phyloP scores from a whole-genome alignment of 345 rosid genomes.

The Nephelium lappaceum region DNA sequence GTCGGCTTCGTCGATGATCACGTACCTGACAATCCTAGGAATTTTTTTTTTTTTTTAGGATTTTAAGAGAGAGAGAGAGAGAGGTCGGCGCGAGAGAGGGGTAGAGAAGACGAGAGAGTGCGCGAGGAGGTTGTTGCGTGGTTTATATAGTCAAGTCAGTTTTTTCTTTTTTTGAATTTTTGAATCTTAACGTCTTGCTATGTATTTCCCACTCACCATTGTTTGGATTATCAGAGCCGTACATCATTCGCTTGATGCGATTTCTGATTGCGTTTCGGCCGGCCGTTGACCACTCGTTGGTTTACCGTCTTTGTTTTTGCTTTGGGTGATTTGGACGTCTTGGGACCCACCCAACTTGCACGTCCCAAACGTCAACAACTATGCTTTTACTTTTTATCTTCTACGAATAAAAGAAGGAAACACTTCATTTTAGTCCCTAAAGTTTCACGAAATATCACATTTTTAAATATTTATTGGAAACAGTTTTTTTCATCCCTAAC shows the following conservation, averaged over 20 bases:
- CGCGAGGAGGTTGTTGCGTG: background rate
- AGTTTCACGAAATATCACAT: no score
- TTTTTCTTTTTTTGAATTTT: constrained; percentile 22
- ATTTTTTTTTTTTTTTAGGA: no score
- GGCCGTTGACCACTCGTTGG: background rate
- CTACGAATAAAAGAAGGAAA: no score
- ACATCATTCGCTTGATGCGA: background rate
- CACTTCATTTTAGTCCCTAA: no score
- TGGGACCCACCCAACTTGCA: background rate
- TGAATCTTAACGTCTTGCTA: constrained; percentile 32
- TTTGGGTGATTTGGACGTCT: background rate
- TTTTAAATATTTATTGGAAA: no score
- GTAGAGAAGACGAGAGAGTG: background rate
- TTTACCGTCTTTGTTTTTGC: no score
- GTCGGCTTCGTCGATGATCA: no score
- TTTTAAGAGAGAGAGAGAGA: background rate
- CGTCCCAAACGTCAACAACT: background rate
- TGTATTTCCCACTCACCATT: constrained; percentile 14
- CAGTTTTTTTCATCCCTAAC: no score
- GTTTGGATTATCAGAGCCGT: constrained; percentile 4
- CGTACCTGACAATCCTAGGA: no score
- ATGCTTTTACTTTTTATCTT: background rate
- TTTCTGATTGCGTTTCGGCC: background rate
- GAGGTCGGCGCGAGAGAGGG: background rate
- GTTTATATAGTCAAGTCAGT: constrained; percentile 1